Conservation (phyloP, 768 basidiomycete genomes). For the Mycena galericulata region DNA sequence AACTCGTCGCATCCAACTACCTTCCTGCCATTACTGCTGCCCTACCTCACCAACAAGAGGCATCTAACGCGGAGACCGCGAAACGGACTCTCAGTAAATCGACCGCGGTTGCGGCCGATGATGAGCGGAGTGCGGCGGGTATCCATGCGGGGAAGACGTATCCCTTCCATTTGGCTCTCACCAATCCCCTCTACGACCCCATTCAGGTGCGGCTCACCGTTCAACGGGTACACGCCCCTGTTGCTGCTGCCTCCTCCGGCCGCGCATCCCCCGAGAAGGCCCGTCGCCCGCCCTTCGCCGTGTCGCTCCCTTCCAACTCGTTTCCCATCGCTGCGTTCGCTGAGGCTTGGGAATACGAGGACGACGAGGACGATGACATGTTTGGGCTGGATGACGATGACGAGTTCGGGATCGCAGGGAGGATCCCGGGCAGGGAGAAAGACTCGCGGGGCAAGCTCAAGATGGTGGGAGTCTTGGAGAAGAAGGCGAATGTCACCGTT, state of each 20-base stretch:
- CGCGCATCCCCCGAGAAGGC: conserved; percentile 63
- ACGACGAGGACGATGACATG: conserved; percentile 96
- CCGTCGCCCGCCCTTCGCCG: conserved; percentile 79
- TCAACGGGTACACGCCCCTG: conserved; percentile 71
- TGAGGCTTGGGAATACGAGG: conserved; percentile 98
- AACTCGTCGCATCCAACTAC: conserved; percentile 95
- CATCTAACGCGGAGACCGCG: conserved; percentile 54
- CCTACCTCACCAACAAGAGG: conserved; percentile 68
- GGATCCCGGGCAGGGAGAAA: conserved; percentile 50
- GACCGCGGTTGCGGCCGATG: conserved; percentile 48
- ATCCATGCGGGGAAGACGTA: conserved; percentile 87
- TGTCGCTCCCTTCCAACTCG: conserved; percentile 80
- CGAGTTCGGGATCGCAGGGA: conserved; percentile 64
- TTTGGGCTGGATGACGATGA: conserved; percentile 80
- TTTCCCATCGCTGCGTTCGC: conserved; percentile 93
- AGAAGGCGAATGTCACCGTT: conserved; percentile 88
- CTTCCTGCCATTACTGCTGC: conserved; percentile 86
- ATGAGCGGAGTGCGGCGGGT: conserved; percentile 53
- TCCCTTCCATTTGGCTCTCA: conserved; percentile 89
- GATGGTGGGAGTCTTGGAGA: conserved; percentile 86
- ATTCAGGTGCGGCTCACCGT: conserved; percentile 92
- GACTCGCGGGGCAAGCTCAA: conserved; percentile 60
- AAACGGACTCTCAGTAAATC: conserved; percentile 57
- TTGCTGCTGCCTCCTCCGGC: conserved; percentile 51
- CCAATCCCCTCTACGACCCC: conserved; percentile 96